These are phyloP conservation scores for Mucor ambiguus DNA, from an alignment of 371 early-diverging fungal genomes.

Conservation along the genomic window DNA sequence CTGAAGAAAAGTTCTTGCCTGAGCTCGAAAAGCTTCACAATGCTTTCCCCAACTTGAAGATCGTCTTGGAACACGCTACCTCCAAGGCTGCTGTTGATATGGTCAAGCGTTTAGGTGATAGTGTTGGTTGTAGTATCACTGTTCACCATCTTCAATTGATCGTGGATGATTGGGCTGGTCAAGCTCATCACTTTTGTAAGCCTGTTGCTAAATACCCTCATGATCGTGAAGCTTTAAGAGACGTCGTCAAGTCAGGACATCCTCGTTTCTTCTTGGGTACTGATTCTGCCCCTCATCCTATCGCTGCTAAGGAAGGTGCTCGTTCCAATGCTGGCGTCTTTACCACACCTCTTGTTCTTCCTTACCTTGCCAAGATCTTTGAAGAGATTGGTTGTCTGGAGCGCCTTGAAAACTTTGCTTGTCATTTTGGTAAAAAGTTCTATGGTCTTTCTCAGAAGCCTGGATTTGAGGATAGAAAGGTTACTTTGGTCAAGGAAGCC, in stretches of 20 bases:
- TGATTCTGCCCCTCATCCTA: slow-evolving; percentile 96
- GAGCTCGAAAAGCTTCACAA: slow-evolving; percentile 83
- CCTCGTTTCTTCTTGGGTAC: slow-evolving; percentile 97
- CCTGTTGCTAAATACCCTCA: slow-evolving; percentile 96
- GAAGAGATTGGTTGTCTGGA: slow-evolving; percentile 87
- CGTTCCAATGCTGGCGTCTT: slow-evolving; percentile 91
- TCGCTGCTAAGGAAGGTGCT: slow-evolving; percentile 83
- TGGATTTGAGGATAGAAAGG: slow-evolving; percentile 52
- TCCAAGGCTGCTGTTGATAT: slow-evolving; percentile 92
- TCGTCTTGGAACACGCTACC: slow-evolving; percentile 97
- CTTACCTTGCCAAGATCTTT: slow-evolving; percentile 87
- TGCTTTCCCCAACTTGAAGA: slow-evolving; percentile 91
- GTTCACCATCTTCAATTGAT: slow-evolving; percentile 91
- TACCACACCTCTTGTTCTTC: slow-evolving; percentile 83
- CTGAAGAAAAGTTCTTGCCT: slow-evolving; percentile 90
- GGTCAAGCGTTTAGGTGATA: slow-evolving; percentile 88
- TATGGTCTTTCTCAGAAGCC: slow-evolving; percentile 70
- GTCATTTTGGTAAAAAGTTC: slow-evolving; percentile 82
- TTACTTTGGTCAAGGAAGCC: slow-evolving; percentile 57
- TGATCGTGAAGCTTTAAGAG: slow-evolving; percentile 89
- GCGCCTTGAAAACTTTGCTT: slow-evolving; percentile 79
- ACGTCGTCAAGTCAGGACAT: slow-evolving; percentile 81
- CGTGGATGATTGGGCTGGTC: slow-evolving; percentile 97
- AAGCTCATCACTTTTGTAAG: slow-evolving; percentile 96
- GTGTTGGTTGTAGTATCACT: slow-evolving; percentile 94